Evolutionary conservation across 2,329 filamentous ascomycete species (phyloP).

Genomic region (Herpotrichia juniperi): DNA sequence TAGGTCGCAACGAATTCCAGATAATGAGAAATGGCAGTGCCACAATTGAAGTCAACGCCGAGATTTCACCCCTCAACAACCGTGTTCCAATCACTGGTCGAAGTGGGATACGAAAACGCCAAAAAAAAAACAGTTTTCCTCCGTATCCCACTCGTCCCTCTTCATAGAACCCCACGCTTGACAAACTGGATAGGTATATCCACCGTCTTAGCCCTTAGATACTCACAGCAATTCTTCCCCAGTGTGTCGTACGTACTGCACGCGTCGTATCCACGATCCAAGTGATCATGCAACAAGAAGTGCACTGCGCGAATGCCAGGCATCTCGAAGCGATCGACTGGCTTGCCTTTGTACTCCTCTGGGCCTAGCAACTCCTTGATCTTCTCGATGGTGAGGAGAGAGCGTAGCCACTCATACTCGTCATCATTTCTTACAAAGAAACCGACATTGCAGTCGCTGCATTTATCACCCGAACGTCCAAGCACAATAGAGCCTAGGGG

Average conservation of each 20-base stretch:
- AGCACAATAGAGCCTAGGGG: conserved; percentile 48
- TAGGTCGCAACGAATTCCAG: too few species aligned
- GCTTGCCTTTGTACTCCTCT: conserved; percentile 35
- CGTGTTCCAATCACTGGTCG: too few species aligned
- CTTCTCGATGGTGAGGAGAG: conserved; percentile 31
- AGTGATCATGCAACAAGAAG: conserved; percentile 54
- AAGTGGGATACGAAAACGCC: too few species aligned
- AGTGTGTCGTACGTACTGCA: conserved; percentile 53
- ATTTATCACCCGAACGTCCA: conserved; percentile 42
- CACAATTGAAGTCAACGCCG: too few species aligned
- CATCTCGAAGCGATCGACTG: conserved; percentile 49
- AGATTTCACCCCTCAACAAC: too few species aligned
- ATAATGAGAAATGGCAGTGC: too few species aligned
- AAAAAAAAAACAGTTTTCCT: too few species aligned
- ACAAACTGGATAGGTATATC: conserved; percentile 54
- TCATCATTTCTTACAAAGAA: conserved; percentile 38
- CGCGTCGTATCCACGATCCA: conserved; percentile 53
- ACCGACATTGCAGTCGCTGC: conserved; percentile 38
- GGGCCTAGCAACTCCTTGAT: conserved; percentile 36
- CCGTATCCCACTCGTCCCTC: neutral
- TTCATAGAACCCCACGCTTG: conserved; percentile 42
- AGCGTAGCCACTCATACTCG: conserved; percentile 40
- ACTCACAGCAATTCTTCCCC: conserved; percentile 56
- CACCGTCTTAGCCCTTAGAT: conserved; percentile 52
- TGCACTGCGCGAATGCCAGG: conserved; percentile 48